Base-by-base conservation (phyloP, 1,139 yeast genomes). In the Lodderomyces orthopsilosis region DNA sequence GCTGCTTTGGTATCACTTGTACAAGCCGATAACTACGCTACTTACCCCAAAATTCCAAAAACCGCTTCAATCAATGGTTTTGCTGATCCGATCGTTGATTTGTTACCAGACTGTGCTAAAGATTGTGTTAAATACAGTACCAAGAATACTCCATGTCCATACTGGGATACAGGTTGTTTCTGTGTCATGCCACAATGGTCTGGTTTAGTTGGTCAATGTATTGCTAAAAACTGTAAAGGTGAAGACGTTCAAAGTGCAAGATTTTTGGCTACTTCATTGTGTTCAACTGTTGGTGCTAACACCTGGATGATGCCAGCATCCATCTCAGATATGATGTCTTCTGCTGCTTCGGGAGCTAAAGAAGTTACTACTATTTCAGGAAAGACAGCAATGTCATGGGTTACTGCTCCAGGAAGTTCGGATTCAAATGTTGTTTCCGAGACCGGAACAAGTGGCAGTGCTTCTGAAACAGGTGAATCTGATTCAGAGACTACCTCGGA, bases 121-220 rank as follows among this genome's bases (percentile, higher is more conserved):
- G 53, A 52, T 1, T 74, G 79, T 62, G 74, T 68, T n/a, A 58
- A 55, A 27, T 56, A 57, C 42, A 58, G 61, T 40, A 63, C 70
- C 24, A 60, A 61, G 4, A 56, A 57, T 37, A 69, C 75, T 4
- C 75, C 75, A 27, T 74, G 79, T 53, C 79, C 79, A 38, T 73
- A 74, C 62, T 74, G 79, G 79, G 79, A 74, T 51, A 70, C 79
- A 24, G 79, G 79, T 4, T 74, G 79, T 54, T 65, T 74, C 52
- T 74, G 79, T 59, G 76, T 73, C 17, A 74, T 75, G 76, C 68
- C 74, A 14, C 68, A 62, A 49, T 74, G 75, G 75, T 60, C 70
- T 30, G 75, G 74, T 18, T 53, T 55, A 38, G 77, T 75, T 17
- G 80, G 70, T 24, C 62, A 65, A 41, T 75, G 79, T 58, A 57